Conservation (phyloP, 768 basidiomycete genomes). For the Hericium alpestre region DNA sequence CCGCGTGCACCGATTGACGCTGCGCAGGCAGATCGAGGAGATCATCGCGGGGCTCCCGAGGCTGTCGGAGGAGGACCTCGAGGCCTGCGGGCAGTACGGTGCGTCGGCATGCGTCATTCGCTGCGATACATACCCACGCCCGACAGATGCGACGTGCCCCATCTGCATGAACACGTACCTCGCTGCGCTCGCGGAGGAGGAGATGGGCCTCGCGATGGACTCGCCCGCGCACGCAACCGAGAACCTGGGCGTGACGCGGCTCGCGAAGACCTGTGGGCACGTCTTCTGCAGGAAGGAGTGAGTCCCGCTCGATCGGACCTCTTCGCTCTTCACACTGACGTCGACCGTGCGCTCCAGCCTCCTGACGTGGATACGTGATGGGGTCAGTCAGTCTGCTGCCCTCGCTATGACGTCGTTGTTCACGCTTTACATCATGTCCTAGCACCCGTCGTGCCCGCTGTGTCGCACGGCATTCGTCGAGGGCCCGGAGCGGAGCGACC, state of each 20-base stretch:
- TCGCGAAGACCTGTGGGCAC: conserved; percentile 38
- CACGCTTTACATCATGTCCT: conserved; percentile 7
- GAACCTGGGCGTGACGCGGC: conserved; percentile 57
- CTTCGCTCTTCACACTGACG: not conserved
- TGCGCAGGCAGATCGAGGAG: conserved; percentile 24
- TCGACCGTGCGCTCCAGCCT: conserved; percentile 3
- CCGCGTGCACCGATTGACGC: not conserved
- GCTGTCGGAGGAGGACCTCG: conserved; percentile 40
- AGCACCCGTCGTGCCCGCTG: conserved; percentile 59
- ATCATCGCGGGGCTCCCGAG: conserved; percentile 37
- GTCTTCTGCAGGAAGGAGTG: conserved; percentile 79
- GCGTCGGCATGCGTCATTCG: not conserved
- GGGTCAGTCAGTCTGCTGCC: conserved; percentile 2
- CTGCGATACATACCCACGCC: not conserved
- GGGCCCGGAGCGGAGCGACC: not conserved
- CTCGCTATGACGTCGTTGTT: not conserved
- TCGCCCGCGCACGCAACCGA: conserved; percentile 66
- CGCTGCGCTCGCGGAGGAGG: conserved; percentile 65
- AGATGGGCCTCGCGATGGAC: conserved; percentile 64
- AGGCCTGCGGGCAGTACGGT: conserved; percentile 39
- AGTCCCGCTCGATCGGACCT: conserved; percentile 15
- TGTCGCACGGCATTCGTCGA: conserved; percentile 43
- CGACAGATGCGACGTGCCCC: conserved; percentile 59
- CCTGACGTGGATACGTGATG: conserved; percentile 11
- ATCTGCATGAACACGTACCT: conserved; percentile 65